Conservation (phyloP, 208 protist species). For the Novymonas esmeraldas region DNA sequence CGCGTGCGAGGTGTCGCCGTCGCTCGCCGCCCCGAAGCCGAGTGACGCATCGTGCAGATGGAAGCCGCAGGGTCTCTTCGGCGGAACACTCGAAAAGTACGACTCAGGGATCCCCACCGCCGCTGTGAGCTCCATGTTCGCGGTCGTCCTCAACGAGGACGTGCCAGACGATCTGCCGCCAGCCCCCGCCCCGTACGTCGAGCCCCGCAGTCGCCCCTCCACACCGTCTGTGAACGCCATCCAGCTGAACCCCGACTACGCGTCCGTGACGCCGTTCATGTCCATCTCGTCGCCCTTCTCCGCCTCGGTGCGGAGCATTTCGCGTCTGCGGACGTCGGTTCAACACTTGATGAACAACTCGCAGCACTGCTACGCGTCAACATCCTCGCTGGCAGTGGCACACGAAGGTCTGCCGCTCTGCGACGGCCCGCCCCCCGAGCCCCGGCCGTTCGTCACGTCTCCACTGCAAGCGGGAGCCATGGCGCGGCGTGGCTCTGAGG, state of each 20-base stretch:
- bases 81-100: neutral
- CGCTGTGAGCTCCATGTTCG: slow-evolving; percentile 13
- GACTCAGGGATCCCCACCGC: neutral
- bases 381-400: neutral
- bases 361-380: slow-evolving; percentile 10
- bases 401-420: neutral
- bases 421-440: neutral
- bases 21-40: neutral
- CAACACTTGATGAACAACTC: slow-evolving; percentile 2
- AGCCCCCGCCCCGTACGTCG: neutral
- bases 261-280: slow-evolving; percentile 27
- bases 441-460: neutral
- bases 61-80: slow-evolving; percentile 22
- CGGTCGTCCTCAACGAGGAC: slow-evolving; percentile 15
- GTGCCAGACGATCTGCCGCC: slow-evolving; percentile 25
- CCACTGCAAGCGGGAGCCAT: neutral
- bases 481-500: neutral
- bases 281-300: slow-evolving; percentile 32
- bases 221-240: slow-evolving; percentile 26
- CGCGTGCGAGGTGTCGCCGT: neutral
- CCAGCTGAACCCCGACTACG: slow-evolving; percentile 25
- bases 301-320: slow-evolving; percentile 15
- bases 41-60: slow-evolving; percentile 1
- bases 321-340: slow-evolving; percentile 6
- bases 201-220: slow-evolving; percentile 6